phyloP scores from a whole-genome alignment of 345 rosid species.

The Cardamine occulta region DNA sequence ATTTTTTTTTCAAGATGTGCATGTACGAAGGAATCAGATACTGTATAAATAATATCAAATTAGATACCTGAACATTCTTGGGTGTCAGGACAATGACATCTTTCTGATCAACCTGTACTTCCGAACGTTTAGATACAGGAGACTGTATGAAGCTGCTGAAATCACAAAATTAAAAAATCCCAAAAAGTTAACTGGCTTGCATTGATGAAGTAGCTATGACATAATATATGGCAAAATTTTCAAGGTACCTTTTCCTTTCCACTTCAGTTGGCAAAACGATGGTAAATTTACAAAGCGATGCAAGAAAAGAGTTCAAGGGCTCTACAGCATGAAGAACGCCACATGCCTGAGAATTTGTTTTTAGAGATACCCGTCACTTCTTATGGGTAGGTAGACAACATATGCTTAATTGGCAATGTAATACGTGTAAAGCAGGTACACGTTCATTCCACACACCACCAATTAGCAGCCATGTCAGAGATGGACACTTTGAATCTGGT shows the following conservation, averaged over 20 bases:
- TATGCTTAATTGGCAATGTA: slow-evolving; percentile 6
- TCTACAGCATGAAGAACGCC: slow-evolving; percentile 96
- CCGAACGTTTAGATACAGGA: slow-evolving; percentile 83
- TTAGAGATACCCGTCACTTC: slow-evolving; percentile 20
- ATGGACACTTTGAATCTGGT: slow-evolving; percentile 22
- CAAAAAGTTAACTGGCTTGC: slow-evolving; percentile 22
- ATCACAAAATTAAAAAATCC: slow-evolving; percentile 49
- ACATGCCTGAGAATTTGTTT: slow-evolving; percentile 71
- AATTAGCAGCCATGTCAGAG: slow-evolving; percentile 29
- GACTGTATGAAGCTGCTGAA: slow-evolving; percentile 67
- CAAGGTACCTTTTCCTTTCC: slow-evolving; percentile 74
- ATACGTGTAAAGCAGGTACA: slow-evolving; percentile 21
- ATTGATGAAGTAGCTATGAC: slow-evolving; percentile 25
- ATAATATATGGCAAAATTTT: slow-evolving; percentile 14
- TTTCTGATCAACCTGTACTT: slow-evolving; percentile 66
- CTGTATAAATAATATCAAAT: slow-evolving; percentile 23
- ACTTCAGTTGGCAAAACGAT: slow-evolving; percentile 79
- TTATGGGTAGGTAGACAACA: slow-evolving; percentile 27
- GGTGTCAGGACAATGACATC: slow-evolving; percentile 82
- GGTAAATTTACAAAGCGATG: slow-evolving; percentile 94
- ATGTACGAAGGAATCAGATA: slow-evolving; percentile 15
- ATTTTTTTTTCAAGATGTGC: slow-evolving; percentile 13
- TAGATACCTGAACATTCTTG: slow-evolving; percentile 93
- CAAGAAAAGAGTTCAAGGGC: slow-evolving; percentile 94
- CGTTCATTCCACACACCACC: background rate